Base-by-base conservation (phyloP, 225 moss, liverwort and hornwort genomes). In the Bryum argenteum region DNA sequence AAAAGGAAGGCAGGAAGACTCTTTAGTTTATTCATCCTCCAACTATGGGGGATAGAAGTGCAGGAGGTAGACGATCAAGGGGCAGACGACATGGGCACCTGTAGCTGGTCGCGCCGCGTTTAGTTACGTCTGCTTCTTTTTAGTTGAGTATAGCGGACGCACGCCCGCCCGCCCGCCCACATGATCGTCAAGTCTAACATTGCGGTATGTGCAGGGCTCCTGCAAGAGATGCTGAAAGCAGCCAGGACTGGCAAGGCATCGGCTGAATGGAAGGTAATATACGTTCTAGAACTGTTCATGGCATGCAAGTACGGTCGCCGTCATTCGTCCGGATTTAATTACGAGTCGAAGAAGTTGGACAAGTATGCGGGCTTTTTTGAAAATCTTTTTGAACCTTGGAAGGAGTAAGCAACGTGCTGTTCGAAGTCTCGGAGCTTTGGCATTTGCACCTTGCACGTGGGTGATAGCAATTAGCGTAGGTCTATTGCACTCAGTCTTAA, bases 171-270 rank as follows among this genome's bases (percentile, higher is more conserved):
- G 45, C 18, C 14, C 37, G 63, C 42, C 54, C 63, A 26, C 33
- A 56, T 28, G 23, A 9, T 63, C 12, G 57, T 50, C 52, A 15
- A 42, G 61, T 56, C 42, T 58, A 54, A 72, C 62, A 58, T 54
- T 72, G 54, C 54, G 21, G 23, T 40, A 10, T 71, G 60, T 80
- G 83, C 78, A 86, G 83, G 86, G 72, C 78, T 86, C 58, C 70
- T 83, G 75, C 86, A 83, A 63, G 87, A 87, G 79, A 87, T 87
- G 87, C 74, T 87, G 9, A 83, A 81, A 47, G 78, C 83, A 43
- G 83, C 79, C 76, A 79, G 79, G 64, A 83, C 83, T 69, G 83
- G 81, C 73, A 84, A 79, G 74, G 87, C 87, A 63, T 87, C 83
- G 48, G 71, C 81, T 65, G 87, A 84, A 65, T 87, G 87, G 87